Percentiles rank a stretch among this genome's conserved stretches.
These are phyloP conservation scores for Citeromyces siamensis DNA, from an alignment of 1,139 yeast species.

Conservation along the genomic window DNA sequence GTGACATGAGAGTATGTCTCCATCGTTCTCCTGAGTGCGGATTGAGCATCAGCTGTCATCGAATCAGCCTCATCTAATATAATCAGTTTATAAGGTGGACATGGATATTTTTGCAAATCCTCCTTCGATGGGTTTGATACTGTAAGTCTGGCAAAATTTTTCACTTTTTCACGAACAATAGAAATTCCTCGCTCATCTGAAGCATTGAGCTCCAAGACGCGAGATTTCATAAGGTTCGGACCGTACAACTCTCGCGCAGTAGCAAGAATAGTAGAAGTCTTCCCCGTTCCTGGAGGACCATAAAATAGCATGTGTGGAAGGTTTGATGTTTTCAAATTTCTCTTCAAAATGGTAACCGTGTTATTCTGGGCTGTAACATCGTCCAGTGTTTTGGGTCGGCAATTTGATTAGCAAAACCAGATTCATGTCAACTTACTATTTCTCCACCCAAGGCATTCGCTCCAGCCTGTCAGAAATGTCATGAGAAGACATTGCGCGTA, in stretches of 20 bases:
- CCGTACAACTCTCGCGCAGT: slow-evolving; percentile 78
- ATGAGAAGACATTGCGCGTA: background rate
- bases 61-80: slow-evolving; percentile 95
- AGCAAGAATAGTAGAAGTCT: slow-evolving; percentile 86
- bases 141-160: slow-evolving; percentile 80
- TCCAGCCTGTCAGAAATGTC: slow-evolving; percentile 30
- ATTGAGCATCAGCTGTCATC: slow-evolving; percentile 97
- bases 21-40: slow-evolving; percentile 93
- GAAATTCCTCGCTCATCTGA: slow-evolving; percentile 95
- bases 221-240: slow-evolving; percentile 50
- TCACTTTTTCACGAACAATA: slow-evolving; percentile 84
- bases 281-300: slow-evolving; percentile 98
- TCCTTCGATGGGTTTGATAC: slow-evolving; percentile 70
- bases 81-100: slow-evolving; percentile 79
- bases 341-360: slow-evolving; percentile 74
- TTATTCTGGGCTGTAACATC: slow-evolving; percentile 92
- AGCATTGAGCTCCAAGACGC: slow-evolving; percentile 89
- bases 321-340: slow-evolving; percentile 69
- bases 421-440: slow-evolving; percentile 31
- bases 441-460: slow-evolving; percentile 71
- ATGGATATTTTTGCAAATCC: slow-evolving; percentile 66
- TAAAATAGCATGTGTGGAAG: slow-evolving; percentile 92
- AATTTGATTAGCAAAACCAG: slow-evolving; percentile 8
- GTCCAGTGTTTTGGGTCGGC: slow-evolving; percentile 69
- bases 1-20: slow-evolving; percentile 88